Base-by-base conservation (phyloP, 2,329 filamentous ascomycete species). In the Aulographum hederae region DNA sequence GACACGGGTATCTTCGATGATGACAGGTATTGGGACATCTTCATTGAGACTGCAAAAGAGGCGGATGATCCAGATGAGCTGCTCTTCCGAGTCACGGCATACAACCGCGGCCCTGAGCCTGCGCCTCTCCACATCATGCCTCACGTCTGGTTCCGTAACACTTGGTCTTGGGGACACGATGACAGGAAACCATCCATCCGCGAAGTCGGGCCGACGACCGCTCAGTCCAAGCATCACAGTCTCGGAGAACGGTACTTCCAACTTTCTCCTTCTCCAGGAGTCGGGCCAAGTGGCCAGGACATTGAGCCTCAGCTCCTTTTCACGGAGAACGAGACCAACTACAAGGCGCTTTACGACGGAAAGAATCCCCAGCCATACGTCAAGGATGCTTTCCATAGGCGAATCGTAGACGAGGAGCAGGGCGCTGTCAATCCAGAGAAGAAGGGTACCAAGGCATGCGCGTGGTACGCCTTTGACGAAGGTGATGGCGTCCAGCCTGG, bases 101-200 rank as follows among this genome's bases (percentile, higher is more conserved):
- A 89, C 77, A 95, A 95, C 50, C 72, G 89, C 43, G 86, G 89
- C 12, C 79, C 82, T 5, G 81, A 94, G 32, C 73, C 81, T 11
- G 86, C 89, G 11, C 85, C 84, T 15, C 61, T 95, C 33, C 89
- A 95, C 54, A 93, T 95, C 46, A 62, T 94, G 27, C 86, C 86
- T 6, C 89, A 95, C 37, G 72, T 93, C 32, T 94, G 85, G 82
- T 95, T 94, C 61, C 73, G 86, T 40, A 95, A 95, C 53, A 94
- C 85, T 3, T 95, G 89, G 89, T 71, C 78, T 25, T 95, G 86
- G 86, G 86, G 85, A 15, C 52, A 71, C 8, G 60, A 65, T 18
- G 69, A 78, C 31, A 73, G 75, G 51, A 93, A 91, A 56, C 89
- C 86, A 0, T 71, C 64, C n/a, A 78, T 94, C 38, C 61, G 65